Percentiles rank a stretch among this genome's conserved stretches.
Conservation (phyloP, 345 rosid species). For the Angophora floribunda region DNA sequence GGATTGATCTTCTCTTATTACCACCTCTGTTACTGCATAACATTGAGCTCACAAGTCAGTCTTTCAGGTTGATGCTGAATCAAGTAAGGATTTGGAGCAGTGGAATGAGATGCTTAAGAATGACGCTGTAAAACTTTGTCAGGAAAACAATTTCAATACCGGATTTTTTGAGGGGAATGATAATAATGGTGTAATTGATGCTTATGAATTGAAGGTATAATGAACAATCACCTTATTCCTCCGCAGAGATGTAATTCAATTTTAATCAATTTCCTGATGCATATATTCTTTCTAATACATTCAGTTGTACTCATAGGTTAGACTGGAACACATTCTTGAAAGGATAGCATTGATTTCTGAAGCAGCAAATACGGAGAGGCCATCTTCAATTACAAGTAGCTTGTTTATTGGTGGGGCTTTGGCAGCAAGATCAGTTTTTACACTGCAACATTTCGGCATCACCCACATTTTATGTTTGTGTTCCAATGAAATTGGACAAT, state of each 20-base stretch:
- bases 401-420: constrained; percentile 88
- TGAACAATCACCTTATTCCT: neutral
- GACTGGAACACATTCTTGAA: constrained; percentile 97
- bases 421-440: constrained; percentile 84
- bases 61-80: constrained; percentile 72
- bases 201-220: constrained; percentile 92
- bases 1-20: neutral
- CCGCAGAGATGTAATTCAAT: neutral
- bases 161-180: constrained; percentile 95
- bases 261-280: neutral
- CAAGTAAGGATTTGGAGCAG: constrained; percentile 88
- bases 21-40: neutral
- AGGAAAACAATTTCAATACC: constrained; percentile 83
- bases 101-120: constrained; percentile 93
- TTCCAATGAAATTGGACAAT: constrained; percentile 95
- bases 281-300: neutral
- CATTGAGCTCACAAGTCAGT: neutral
- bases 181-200: constrained; percentile 70
- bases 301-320: constrained; percentile 37
- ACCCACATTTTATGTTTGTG: constrained; percentile 86
- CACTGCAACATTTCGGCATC: constrained; percentile 73
- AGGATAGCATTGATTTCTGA: constrained; percentile 91
- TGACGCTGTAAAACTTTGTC: constrained; percentile 82
- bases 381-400: constrained; percentile 61
- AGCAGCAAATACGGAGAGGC: constrained; percentile 93